phyloP scores from a whole-genome alignment of 148 eudicot species.

The Oxyria digyna region DNA sequence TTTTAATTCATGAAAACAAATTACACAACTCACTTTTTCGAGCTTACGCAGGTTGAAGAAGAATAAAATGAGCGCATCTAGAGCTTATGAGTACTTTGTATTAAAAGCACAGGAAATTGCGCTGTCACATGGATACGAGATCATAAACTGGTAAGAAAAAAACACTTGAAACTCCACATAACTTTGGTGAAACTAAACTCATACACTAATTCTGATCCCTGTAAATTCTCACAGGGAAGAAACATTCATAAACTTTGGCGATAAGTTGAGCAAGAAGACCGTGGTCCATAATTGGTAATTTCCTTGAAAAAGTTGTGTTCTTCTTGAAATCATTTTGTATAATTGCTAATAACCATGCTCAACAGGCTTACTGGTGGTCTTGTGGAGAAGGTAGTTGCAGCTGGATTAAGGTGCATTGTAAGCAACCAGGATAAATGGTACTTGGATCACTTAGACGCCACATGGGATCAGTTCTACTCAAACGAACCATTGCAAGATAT shows the following conservation, averaged over 20 bases:
- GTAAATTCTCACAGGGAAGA: constrained; percentile 61
- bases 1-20: too few species aligned
- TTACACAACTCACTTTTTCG: too few species aligned
- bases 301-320: neutral
- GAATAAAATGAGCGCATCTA: constrained; percentile 29
- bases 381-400: constrained; percentile 46
- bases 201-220: neutral
- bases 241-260: constrained; percentile 74
- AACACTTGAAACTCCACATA: neutral
- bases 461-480: constrained; percentile 56
- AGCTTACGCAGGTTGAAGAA: constrained; percentile 39
- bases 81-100: constrained; percentile 78
- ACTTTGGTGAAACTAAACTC: neutral
- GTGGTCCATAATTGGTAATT: constrained; percentile 81
- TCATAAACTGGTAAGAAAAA: constrained; percentile 60
- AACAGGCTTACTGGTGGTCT: constrained; percentile 77
- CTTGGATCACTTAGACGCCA: constrained; percentile 53
- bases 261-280: constrained; percentile 54
- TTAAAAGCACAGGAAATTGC: constrained; percentile 79
- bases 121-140: constrained; percentile 73
- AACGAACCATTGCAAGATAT: constrained; percentile 64
- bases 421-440: constrained; percentile 94
- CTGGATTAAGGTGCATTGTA: constrained; percentile 87
- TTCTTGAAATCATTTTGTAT: neutral
- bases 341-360: neutral